phyloP scores from a whole-genome alignment of 257 asterid genomes.

The Linderniella brevidens region DNA sequence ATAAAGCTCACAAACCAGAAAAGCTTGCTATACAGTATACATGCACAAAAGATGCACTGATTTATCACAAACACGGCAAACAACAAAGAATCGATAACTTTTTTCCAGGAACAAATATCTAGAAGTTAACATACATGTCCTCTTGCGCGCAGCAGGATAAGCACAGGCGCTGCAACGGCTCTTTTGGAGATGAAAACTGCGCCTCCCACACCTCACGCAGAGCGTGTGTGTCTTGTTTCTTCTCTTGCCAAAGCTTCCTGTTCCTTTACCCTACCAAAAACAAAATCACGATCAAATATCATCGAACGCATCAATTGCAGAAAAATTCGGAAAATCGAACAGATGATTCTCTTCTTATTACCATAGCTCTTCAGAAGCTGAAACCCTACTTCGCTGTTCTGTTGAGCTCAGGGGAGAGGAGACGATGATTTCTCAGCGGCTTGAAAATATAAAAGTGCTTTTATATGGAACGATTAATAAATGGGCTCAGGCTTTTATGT shows the following conservation, averaged over 20 bases:
- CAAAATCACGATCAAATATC: neutral
- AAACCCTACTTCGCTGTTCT: too few species aligned
- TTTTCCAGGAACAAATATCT: neutral
- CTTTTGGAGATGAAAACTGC: slow-evolving; percentile 48
- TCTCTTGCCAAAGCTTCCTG: slow-evolving; percentile 52
- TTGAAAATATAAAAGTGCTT: too few species aligned
- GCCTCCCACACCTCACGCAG: slow-evolving; percentile 43
- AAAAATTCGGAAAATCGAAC: neutral
- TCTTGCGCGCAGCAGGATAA: slow-evolving; percentile 41
- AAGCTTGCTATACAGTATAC: too few species aligned
- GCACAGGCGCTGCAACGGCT: slow-evolving; percentile 55
- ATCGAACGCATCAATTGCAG: neutral
- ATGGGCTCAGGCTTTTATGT: too few species aligned
- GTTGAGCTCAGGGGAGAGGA: too few species aligned
- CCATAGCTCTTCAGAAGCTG: too few species aligned
- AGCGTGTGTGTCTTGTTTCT: slow-evolving; percentile 46
- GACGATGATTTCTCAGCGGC: too few species aligned
- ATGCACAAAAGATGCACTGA: too few species aligned
- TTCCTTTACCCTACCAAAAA: slow-evolving; percentile 33
- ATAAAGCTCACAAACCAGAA: too few species aligned
- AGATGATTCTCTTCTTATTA: neutral
- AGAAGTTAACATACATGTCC: slow-evolving; percentile 20
- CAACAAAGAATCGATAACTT: neutral
- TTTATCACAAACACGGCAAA: too few species aligned
- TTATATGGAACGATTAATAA: too few species aligned